phyloP scores from a whole-genome alignment of 495 filamentous ascomycete species.

The Cudoniella acicularis region DNA sequence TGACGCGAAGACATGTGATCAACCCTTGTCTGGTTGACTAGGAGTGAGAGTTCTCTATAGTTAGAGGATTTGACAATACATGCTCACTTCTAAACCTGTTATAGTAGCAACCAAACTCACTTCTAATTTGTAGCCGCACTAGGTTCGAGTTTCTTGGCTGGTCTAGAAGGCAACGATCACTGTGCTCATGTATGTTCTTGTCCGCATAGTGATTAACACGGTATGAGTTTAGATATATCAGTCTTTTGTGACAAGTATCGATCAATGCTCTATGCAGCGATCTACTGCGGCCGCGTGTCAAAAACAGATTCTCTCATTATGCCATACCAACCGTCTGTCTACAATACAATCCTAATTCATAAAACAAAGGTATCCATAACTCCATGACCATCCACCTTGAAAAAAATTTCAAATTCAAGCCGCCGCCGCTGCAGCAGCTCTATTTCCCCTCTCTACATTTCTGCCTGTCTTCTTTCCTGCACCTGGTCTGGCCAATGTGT shows the following conservation, averaged over 20 bases:
- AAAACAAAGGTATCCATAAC: constrained; percentile 8
- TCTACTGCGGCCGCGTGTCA: too few relatives aligned
- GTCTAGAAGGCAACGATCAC: too few relatives aligned
- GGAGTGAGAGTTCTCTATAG: too few relatives aligned
- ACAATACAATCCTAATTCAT: constrained; percentile 4
- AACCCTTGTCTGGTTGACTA: too few relatives aligned
- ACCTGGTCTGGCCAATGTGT: constrained; percentile 53
- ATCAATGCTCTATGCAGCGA: background rate
- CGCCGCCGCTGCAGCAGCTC: constrained; percentile 17
- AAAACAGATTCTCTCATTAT: constrained; percentile 15
- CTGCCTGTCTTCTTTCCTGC: constrained; percentile 19
- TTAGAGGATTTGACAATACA: too few relatives aligned
- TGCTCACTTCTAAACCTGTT: too few relatives aligned
- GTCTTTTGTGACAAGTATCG: background rate
- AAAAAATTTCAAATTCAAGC: constrained; percentile 15
- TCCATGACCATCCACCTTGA: background rate
- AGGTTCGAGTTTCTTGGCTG: too few relatives aligned
- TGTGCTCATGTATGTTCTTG: too few relatives aligned
- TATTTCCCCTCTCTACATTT: constrained; percentile 17
- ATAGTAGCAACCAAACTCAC: too few relatives aligned
- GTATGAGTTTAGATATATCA: background rate
- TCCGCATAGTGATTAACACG: too few relatives aligned
- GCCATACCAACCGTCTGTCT: constrained; percentile 12
- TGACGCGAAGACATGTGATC: too few relatives aligned
- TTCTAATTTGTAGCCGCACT: too few relatives aligned